Evolutionary conservation across 768 basidiomycete species (phyloP).

Genomic region (Sarcodon sp.): DNA sequence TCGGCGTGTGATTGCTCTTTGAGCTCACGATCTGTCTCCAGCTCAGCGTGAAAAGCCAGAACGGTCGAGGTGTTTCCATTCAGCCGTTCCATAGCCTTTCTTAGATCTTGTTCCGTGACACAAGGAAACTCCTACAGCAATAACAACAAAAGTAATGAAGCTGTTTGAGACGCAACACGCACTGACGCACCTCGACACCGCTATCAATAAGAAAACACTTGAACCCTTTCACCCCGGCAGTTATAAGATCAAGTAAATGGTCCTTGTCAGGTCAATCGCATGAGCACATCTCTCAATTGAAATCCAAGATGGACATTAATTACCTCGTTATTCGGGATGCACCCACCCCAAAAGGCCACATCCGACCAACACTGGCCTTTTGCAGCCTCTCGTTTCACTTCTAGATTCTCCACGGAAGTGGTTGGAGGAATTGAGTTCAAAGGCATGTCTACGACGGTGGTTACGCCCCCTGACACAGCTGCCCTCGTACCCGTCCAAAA

Average conservation of each 20-base stretch:
- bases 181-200: conserved; percentile 67
- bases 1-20: no score
- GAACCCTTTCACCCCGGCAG: conserved; percentile 85
- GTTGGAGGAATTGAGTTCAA: conserved; percentile 96
- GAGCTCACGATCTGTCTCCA: conserved; percentile 32
- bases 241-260: conserved; percentile 63
- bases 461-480: conserved; percentile 89
- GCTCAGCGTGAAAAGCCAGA: conserved; percentile 89
- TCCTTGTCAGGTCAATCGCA: conserved; percentile 23
- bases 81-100: conserved; percentile 58
- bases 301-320: neutral
- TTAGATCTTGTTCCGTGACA: conserved; percentile 60
- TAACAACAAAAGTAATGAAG: no score
- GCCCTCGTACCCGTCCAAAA: conserved; percentile 87
- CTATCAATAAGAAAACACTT: conserved; percentile 96
- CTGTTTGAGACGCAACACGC: neutral
- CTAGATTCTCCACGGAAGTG: conserved; percentile 68
- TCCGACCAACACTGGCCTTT: conserved; percentile 64
- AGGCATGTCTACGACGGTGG: conserved; percentile 95
- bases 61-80: conserved; percentile 66
- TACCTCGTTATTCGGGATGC: conserved; percentile 85
- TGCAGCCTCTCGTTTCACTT: conserved; percentile 60
- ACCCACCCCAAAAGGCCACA: conserved; percentile 91
- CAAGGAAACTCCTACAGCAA: conserved; percentile 77
- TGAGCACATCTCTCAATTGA: neutral